Evolutionary conservation across 768 basidiomycete species (phyloP).

Genomic region (Sarcomyxa edulis): DNA sequence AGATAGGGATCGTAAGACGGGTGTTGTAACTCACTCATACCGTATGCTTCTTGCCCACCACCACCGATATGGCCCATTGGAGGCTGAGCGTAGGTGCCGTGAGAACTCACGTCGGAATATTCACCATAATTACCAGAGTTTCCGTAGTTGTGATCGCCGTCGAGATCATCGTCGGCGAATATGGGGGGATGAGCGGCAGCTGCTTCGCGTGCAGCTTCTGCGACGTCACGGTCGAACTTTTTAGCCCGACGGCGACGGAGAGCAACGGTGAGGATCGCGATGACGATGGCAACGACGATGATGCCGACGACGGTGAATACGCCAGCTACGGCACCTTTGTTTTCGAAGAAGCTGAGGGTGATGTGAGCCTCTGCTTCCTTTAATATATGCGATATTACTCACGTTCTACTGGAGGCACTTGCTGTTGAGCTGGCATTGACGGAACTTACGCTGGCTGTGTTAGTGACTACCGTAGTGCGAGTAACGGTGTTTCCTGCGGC

Average conservation of each 20-base stretch:
- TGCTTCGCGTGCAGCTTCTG: conserved; percentile 64
- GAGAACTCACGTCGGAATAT: conserved; percentile 44
- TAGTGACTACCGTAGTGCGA: conserved; percentile 13
- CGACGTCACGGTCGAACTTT: conserved; percentile 69
- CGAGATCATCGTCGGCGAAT: conserved; percentile 49
- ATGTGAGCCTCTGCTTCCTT: too few species aligned
- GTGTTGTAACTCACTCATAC: conserved; percentile 40
- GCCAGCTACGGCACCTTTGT: conserved; percentile 69
- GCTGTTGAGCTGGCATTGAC: neutral
- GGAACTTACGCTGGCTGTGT: conserved; percentile 3
- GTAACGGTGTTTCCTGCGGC: conserved; percentile 11
- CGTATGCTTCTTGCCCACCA: conserved; percentile 32
- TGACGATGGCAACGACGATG: conserved; percentile 41
- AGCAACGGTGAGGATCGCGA: conserved; percentile 43
- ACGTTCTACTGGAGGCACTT: neutral
- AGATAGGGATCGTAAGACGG: conserved; percentile 15
- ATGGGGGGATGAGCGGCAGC: conserved; percentile 46
- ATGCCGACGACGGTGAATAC: conserved; percentile 71
- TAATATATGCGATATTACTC: neutral
- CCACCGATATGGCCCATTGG: conserved; percentile 26
- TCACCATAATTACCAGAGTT: conserved; percentile 7
- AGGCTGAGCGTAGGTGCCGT: conserved; percentile 53
- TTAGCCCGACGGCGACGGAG: conserved; percentile 60
- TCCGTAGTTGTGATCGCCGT: conserved; percentile 21
- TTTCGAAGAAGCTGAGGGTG: conserved; percentile 55